These are phyloP conservation scores for Boletellus deceptivus DNA, from an alignment of 1,284 basidiomycete genomes.

Conservation along the genomic window DNA sequence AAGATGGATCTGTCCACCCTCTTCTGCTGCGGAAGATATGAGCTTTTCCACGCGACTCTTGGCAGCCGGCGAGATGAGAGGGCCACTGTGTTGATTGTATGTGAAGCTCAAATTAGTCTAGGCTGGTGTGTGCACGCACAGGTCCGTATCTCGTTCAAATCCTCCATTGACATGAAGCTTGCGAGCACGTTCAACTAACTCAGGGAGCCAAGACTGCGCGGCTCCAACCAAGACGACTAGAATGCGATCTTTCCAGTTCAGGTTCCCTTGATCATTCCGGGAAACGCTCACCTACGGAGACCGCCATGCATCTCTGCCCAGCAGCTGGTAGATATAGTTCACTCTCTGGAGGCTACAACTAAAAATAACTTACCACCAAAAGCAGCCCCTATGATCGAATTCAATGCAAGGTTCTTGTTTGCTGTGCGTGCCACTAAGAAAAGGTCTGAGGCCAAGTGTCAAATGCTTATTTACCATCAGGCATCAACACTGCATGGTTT, in stretches of 20 bases:
- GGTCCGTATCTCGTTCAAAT: constrained; percentile 83
- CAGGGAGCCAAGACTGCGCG: constrained; percentile 81
- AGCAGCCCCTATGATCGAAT: constrained; percentile 92
- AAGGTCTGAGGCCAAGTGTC: background rate
- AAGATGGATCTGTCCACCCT: constrained; percentile 87
- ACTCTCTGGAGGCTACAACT: constrained; percentile 34
- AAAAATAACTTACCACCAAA: constrained; percentile 71
- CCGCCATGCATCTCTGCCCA: constrained; percentile 95
- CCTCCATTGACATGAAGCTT: constrained; percentile 86
- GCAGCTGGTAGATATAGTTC: constrained; percentile 66
- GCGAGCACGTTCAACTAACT: constrained; percentile 82
- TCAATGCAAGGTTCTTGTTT: constrained; percentile 91
- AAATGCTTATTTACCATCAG: constrained; percentile 64
- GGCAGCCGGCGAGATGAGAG: constrained; percentile 88
- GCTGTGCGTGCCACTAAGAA: constrained; percentile 48
- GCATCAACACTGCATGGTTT: constrained; percentile 95
- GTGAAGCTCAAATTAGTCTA: constrained; percentile 1
- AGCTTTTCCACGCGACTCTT: constrained; percentile 77
- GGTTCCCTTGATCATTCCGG: constrained; percentile 13
- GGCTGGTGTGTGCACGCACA: constrained; percentile 53
- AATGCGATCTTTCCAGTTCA: constrained; percentile 6
- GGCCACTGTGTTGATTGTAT: constrained; percentile 59
- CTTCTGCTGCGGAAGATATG: constrained; percentile 77
- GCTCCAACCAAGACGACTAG: constrained; percentile 82
- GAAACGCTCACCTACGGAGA: constrained; percentile 72